Conservation (phyloP, 768 basidiomycete species). For the Serendipita vermifera region DNA sequence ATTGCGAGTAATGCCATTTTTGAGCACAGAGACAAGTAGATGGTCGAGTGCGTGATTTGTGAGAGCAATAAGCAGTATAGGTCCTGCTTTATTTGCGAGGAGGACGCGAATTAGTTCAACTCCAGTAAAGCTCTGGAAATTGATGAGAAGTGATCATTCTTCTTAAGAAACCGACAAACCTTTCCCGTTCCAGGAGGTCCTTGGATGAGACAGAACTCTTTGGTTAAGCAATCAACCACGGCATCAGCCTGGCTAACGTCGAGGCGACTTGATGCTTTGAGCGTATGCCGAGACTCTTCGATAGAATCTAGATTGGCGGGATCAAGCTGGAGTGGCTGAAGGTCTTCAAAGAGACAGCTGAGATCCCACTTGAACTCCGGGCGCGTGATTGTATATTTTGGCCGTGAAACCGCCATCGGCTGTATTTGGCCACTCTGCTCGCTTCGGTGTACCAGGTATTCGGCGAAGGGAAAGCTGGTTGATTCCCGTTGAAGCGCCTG, state of each 20-base stretch:
- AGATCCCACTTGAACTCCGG: conserved; percentile 49
- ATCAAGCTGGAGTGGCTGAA: conserved; percentile 30
- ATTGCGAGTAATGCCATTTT: conserved; percentile 47
- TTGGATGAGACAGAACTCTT: conserved; percentile 57
- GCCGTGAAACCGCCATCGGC: conserved; percentile 32
- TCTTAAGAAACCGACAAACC: conserved; percentile 25
- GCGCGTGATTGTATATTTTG: conserved; percentile 34
- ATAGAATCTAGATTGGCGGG: conserved; percentile 33
- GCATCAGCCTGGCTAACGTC: conserved; percentile 64
- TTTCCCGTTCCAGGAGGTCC: conserved; percentile 76
- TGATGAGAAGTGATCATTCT: neutral
- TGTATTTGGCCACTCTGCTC: conserved; percentile 3
- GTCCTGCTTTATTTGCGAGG: conserved; percentile 37
- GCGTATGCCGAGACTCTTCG: conserved; percentile 32
- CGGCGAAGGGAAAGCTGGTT: conserved; percentile 40
- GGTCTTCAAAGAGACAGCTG: conserved; percentile 32
- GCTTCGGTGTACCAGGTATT: conserved; percentile 35
- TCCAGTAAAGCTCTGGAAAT: conserved; percentile 46
- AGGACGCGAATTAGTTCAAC: conserved; percentile 57
- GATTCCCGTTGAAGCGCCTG: conserved; percentile 46
- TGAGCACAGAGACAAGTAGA: conserved; percentile 50
- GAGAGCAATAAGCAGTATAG: conserved; percentile 48
- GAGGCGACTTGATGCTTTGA: conserved; percentile 38
- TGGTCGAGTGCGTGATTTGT: conserved; percentile 76
- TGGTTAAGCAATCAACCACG: conserved; percentile 43